These are phyloP conservation scores for Stachybotrys chartarum DNA, from an alignment of 2,329 filamentous ascomycete species.

Conservation along the genomic window DNA sequence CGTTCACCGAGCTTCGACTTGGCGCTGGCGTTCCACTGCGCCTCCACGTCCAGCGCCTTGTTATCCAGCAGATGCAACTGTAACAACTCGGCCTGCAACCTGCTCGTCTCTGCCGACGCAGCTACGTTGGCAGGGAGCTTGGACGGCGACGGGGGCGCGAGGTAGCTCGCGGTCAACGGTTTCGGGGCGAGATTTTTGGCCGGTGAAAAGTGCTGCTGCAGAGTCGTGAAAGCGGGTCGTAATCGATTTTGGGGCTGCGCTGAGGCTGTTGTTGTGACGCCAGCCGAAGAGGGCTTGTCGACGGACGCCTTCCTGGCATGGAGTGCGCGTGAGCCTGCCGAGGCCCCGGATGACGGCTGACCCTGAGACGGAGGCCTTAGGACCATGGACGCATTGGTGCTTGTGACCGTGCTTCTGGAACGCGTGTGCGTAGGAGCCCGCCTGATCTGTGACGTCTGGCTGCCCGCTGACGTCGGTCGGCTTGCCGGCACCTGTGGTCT, in stretches of 20 bases:
- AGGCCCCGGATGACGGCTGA: conserved; percentile 9
- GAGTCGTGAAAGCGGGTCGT: conserved; percentile 52
- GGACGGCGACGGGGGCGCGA: conserved; percentile 54
- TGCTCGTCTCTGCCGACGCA: conserved; percentile 48
- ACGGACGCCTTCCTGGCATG: conserved; percentile 11
- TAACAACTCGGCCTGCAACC: conserved; percentile 56
- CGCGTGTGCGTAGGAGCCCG: conserved; percentile 17
- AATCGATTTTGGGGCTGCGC: conserved; percentile 23
- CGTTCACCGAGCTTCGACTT: conserved; percentile 35
- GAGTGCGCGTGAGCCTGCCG: conserved; percentile 9
- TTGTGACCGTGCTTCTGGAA: conserved; percentile 24
- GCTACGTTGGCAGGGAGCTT: conserved; percentile 55
- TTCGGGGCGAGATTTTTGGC: conserved; percentile 55
- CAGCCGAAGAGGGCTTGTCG: conserved; percentile 8
- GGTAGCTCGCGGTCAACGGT: conserved; percentile 48
- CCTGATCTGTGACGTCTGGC: conserved; percentile 10
- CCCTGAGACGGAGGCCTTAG: conserved; percentile 22
- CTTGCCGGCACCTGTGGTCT: conserved; percentile 15
- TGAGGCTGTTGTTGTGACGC: conserved; percentile 7
- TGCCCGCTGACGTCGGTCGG: conserved; percentile 23
- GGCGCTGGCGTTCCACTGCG: conserved; percentile 51
- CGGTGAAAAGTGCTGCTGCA: conserved; percentile 62
- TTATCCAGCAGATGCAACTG: conserved; percentile 59
- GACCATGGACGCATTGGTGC: conserved; percentile 14
- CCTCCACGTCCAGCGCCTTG: conserved; percentile 34